Evolutionary conservation across 805 yeast genomes (phyloP).

Genomic region (Peterozyma toletana): DNA sequence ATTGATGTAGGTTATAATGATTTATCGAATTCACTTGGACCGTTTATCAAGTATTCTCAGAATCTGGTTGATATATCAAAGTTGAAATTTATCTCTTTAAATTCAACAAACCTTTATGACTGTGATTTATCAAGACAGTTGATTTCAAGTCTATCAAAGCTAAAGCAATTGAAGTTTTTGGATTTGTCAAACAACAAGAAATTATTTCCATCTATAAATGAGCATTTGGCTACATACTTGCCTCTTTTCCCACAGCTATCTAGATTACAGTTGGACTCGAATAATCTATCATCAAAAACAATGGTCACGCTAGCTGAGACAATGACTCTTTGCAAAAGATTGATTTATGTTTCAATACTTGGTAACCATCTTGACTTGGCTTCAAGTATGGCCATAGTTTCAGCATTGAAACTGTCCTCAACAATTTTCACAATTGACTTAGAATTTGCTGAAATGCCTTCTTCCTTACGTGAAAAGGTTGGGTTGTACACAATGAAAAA

Average conservation of each 20-base stretch:
- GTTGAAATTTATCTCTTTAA: constrained; percentile 50
- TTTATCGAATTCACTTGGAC: constrained; percentile 31
- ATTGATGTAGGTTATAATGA: constrained; percentile 84
- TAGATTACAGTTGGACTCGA: constrained; percentile 67
- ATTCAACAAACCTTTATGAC: constrained; percentile 52
- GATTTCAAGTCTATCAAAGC: constrained; percentile 40
- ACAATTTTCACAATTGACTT: constrained; percentile 64
- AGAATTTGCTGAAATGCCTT: constrained; percentile 56
- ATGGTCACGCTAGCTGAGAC: constrained; percentile 58
- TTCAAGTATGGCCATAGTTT: constrained; percentile 58
- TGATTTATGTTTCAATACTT: constrained; percentile 61
- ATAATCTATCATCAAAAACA: constrained; percentile 48
- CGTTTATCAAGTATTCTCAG: constrained; percentile 27
- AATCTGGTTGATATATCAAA: constrained; percentile 13
- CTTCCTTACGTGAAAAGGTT: constrained; percentile 57
- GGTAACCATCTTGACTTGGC: constrained; percentile 59
- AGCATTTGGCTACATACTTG: constrained; percentile 51
- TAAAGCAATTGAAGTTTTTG: constrained; percentile 58
- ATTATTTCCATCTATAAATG: constrained; percentile 56
- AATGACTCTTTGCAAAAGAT: constrained; percentile 56
- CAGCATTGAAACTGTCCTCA: constrained; percentile 59
- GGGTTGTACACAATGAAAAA: constrained; percentile 80
- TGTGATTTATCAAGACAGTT: constrained; percentile 42
- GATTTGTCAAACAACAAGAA: constrained; percentile 69
- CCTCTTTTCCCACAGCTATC: constrained; percentile 62